A percentile compares a stretch with the other conserved stretches of the same genome.
Evolutionary conservation across 2,329 filamentous ascomycete genomes (phyloP).

Genomic region (Xenosphaeropsis pyriputrescens): DNA sequence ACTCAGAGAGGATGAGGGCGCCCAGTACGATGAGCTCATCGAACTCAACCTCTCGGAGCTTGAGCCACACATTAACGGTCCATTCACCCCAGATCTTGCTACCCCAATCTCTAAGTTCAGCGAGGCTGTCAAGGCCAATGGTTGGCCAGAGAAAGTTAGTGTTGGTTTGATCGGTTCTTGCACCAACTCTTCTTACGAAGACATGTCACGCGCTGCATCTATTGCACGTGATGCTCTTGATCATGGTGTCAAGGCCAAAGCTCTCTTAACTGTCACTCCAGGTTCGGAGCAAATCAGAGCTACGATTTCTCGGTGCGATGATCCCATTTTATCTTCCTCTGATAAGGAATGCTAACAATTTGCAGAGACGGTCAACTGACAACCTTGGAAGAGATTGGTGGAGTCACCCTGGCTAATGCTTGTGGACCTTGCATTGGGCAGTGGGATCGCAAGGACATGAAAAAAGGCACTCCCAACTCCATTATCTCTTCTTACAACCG

Average conservation of each 20-base stretch:
- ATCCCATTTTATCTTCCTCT: constrained; percentile 16
- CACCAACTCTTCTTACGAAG: constrained; percentile 79
- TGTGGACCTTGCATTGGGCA: constrained; percentile 89
- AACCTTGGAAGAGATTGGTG: constrained; percentile 93
- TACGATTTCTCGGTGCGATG: constrained; percentile 47
- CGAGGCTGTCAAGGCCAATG: constrained; percentile 83
- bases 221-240: constrained; percentile 83
- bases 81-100: constrained; percentile 95
- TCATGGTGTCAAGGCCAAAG: constrained; percentile 88
- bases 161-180: constrained; percentile 95
- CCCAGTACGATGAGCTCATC: constrained; percentile 90
- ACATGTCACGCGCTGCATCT: constrained; percentile 86
- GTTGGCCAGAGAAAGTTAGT: constrained; percentile 93
- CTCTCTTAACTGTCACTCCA: constrained; percentile 87
- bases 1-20: constrained; percentile 75
- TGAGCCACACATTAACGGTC: constrained; percentile 96
- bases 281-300: constrained; percentile 95
- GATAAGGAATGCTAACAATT: constrained; percentile 58
- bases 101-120: constrained; percentile 97
- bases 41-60: constrained; percentile 92
- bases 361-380: constrained; percentile 73
- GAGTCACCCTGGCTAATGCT: constrained; percentile 87
- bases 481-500: constrained; percentile 99
- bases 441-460: constrained; percentile 87
- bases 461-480: constrained; percentile 91